A percentile compares a stretch with the other conserved stretches of the same genome.
Conservation (phyloP, 2,329 filamentous ascomycete genomes). For the Coniochaeta sp. region DNA sequence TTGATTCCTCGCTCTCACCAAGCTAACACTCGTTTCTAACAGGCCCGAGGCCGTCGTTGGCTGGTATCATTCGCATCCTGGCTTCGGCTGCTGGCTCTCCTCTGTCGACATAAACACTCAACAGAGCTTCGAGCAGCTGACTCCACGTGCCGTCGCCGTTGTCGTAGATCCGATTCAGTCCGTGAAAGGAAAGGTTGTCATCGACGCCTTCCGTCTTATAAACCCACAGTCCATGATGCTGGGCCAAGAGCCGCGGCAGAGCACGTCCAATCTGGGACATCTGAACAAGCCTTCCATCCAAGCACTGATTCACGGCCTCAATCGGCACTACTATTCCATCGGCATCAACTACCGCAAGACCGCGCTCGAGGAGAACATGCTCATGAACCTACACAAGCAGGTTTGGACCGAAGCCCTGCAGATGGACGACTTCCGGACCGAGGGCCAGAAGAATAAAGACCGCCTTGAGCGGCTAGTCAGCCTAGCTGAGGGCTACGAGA, state of each 20-base stretch:
- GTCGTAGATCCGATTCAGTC: conserved; percentile 98
- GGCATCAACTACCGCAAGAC: conserved; percentile 98
- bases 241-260: conserved; percentile 94
- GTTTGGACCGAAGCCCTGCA: conserved; percentile 97
- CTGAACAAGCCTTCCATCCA: conserved; percentile 99
- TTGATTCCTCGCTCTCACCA: not conserved
- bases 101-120: conserved; percentile 99
- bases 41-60: conserved; percentile 96
- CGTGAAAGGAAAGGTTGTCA: conserved; percentile 98
- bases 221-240: conserved; percentile 97
- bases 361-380: conserved; percentile 96
- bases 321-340: conserved; percentile 99
- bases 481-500: conserved; percentile 93
- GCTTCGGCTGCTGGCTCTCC: conserved; percentile 98
- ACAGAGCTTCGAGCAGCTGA: conserved; percentile 99
- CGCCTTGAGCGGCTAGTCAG: conserved; percentile 80
- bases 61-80: conserved; percentile 99
- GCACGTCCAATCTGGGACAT: conserved; percentile 94
- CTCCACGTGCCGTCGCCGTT: conserved; percentile 90
- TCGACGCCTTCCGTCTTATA: conserved; percentile 97
- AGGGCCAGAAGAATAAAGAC: conserved; percentile 80
- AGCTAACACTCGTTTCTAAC: conserved; percentile 5
- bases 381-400: conserved; percentile 99
- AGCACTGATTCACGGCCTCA: conserved; percentile 94
- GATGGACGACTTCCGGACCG: conserved; percentile 90